Percentiles rank a stretch among this genome's conserved stretches.
Conservation (phyloP, 2,329 filamentous ascomycete species). For the Dothiorella sarmentorum region DNA sequence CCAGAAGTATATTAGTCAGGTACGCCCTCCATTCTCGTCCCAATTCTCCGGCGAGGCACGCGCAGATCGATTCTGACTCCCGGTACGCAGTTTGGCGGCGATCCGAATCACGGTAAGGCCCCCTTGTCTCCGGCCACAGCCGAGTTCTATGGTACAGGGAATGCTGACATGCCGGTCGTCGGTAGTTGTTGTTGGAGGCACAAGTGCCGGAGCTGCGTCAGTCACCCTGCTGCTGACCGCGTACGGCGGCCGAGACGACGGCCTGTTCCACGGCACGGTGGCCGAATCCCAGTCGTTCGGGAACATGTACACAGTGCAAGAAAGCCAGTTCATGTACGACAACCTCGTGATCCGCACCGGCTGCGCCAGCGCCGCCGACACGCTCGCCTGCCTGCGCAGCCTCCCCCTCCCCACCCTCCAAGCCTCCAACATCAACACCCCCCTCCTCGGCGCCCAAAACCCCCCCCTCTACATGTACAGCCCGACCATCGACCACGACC, state of each 20-base stretch:
- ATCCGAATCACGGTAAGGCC: slow-evolving; percentile 52
- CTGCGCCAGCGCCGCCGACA: slow-evolving; percentile 41
- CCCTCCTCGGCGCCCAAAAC: slow-evolving; percentile 43
- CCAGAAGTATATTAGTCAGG: slow-evolving; percentile 57
- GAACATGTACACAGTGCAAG: slow-evolving; percentile 45
- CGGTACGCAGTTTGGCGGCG: slow-evolving; percentile 59
- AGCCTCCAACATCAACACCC: slow-evolving; percentile 42
- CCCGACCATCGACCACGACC: slow-evolving; percentile 49
- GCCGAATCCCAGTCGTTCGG: slow-evolving; percentile 55
- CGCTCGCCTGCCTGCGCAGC: slow-evolving; percentile 49
- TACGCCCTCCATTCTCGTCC: slow-evolving; percentile 23
- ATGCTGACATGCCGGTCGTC: background rate
- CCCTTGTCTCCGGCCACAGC: too few species aligned
- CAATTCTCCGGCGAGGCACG: background rate
- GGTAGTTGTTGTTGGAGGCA: slow-evolving; percentile 62
- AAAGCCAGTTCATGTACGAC: slow-evolving; percentile 53
- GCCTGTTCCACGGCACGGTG: slow-evolving; percentile 52
- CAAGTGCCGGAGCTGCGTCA: slow-evolving; percentile 59
- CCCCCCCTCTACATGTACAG: slow-evolving; percentile 51
- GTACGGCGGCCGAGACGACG: slow-evolving; percentile 46
- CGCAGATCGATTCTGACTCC: background rate
- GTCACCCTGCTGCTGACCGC: slow-evolving; percentile 34
- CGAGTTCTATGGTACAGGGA: too few species aligned
- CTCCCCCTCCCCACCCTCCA: slow-evolving; percentile 46
- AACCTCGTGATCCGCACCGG: slow-evolving; percentile 48